Conservation (phyloP, 2,329 filamentous ascomycete species). For the Plenodomus biglobosus region DNA sequence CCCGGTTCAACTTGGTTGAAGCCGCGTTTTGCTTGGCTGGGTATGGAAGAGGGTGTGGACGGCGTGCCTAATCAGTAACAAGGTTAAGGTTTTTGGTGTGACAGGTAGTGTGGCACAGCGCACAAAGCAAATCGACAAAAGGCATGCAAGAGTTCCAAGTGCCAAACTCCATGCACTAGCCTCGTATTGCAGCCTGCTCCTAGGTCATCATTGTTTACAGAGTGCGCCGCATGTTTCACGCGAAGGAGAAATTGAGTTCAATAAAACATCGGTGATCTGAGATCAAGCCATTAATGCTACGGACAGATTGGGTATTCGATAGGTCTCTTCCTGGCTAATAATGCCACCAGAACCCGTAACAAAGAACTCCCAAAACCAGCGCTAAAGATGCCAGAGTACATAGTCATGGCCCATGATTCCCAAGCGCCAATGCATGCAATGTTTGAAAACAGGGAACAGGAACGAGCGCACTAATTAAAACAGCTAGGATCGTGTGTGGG, state of each 20-base stretch:
- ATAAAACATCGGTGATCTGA: constrained; percentile 11
- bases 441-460: constrained; percentile 14
- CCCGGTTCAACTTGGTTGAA: background rate
- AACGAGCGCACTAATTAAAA: constrained; percentile 44
- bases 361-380: constrained; percentile 19
- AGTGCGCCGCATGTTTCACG: constrained; percentile 8
- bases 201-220: background rate
- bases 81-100: background rate
- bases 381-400: constrained; percentile 21
- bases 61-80: constrained; percentile 4
- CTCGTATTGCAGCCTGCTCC: background rate
- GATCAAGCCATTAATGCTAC: constrained; percentile 25
- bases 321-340: constrained; percentile 25
- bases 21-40: constrained; percentile 5
- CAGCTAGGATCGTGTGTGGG: constrained; percentile 16
- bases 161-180: background rate
- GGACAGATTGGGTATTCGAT: constrained; percentile 20
- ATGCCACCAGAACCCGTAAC: constrained; percentile 19
- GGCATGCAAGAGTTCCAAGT: background rate
- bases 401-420: constrained; percentile 15
- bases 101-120: background rate
- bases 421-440: constrained; percentile 41
- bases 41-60: constrained; percentile 11
- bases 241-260: constrained; percentile 1
- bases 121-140: background rate